A percentile compares a stretch with the other conserved stretches of the same genome.
phyloP scores from a whole-genome alignment of 495 filamentous ascomycete species.

The Articulospora tetracladia region DNA sequence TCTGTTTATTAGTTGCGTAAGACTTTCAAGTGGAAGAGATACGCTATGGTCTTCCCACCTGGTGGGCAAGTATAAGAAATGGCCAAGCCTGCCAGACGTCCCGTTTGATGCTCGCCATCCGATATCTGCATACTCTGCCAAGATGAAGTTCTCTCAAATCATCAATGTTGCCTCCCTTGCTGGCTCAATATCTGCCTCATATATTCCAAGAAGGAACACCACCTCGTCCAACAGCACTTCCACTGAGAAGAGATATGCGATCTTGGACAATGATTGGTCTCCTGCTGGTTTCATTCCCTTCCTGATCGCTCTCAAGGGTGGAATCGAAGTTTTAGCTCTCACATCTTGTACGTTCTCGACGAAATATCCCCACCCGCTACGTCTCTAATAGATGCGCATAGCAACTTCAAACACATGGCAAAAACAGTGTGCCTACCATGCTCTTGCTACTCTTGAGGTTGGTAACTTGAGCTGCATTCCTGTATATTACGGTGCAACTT shows the following conservation, averaged over 20 bases:
- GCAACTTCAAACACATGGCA: constrained; percentile 9
- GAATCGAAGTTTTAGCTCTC: constrained; percentile 5
- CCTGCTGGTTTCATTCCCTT: constrained; percentile 7
- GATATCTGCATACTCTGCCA: too few species aligned
- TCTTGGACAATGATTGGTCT: constrained; percentile 11
- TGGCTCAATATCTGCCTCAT: too few species aligned
- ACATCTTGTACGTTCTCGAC: constrained; percentile 3
- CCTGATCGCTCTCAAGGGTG: constrained; percentile 3
- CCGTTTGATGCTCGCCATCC: too few species aligned
- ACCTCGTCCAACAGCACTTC: neutral
- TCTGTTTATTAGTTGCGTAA: too few species aligned
- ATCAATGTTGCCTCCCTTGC: too few species aligned
- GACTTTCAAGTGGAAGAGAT: too few species aligned
- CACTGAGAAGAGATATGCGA: constrained; percentile 8
- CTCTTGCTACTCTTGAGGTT: constrained; percentile 10
- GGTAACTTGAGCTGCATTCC: constrained; percentile 13
- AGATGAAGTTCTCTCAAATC: too few species aligned
- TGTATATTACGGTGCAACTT: constrained; percentile 3
- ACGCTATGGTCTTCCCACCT: too few species aligned
- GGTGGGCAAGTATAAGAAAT: too few species aligned
- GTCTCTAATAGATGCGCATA: neutral
- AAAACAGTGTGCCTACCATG: constrained; percentile 10
- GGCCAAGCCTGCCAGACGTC: too few species aligned
- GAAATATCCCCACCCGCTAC: neutral
- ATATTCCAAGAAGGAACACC: too few species aligned